phyloP scores from a whole-genome alignment of 192 early-diverging fungal species.

The Entomortierella chlamydospora region DNA sequence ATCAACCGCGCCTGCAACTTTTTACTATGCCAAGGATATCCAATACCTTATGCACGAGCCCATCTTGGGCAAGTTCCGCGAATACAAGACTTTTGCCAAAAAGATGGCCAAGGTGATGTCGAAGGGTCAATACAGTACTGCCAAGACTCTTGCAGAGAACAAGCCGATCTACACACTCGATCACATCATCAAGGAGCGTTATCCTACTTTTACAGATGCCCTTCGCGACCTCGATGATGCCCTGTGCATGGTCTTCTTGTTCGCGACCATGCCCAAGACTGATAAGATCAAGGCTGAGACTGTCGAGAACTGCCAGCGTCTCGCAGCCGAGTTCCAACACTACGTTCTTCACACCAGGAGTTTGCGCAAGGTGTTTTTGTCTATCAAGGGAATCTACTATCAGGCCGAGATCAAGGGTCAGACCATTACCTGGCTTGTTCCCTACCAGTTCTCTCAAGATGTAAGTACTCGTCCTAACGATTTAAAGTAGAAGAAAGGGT shows the following conservation, averaged over 20 bases:
- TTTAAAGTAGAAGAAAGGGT: background rate
- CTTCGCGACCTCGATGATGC: conserved; percentile 97
- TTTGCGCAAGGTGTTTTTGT: conserved; percentile 92
- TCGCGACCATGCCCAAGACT: conserved; percentile 88
- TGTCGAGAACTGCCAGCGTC: conserved; percentile 80
- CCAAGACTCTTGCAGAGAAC: conserved; percentile 79
- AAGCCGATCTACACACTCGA: conserved; percentile 91
- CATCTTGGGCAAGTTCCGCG: conserved; percentile 89
- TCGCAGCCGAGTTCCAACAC: conserved; percentile 94
- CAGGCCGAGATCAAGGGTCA: conserved; percentile 98
- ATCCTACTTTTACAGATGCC: conserved; percentile 94
- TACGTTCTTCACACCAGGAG: conserved; percentile 84
- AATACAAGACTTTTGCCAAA: conserved; percentile 88
- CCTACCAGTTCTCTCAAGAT: conserved; percentile 93
- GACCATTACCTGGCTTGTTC: conserved; percentile 94
- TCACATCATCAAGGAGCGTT: conserved; percentile 95
- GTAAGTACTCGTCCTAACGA: conserved; percentile 49
- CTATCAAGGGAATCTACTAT: conserved; percentile 99
- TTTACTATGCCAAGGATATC: conserved; percentile 97
- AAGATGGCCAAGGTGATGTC: conserved; percentile 90
- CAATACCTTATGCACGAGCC: conserved; percentile 96
- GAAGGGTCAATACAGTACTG: conserved; percentile 83
- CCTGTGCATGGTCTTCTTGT: conserved; percentile 95
- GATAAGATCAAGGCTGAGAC: conserved; percentile 68
- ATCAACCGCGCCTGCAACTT: conserved; percentile 85